phyloP scores from a whole-genome alignment of 306 rosid genomes.

The Benincasa hispida region DNA sequence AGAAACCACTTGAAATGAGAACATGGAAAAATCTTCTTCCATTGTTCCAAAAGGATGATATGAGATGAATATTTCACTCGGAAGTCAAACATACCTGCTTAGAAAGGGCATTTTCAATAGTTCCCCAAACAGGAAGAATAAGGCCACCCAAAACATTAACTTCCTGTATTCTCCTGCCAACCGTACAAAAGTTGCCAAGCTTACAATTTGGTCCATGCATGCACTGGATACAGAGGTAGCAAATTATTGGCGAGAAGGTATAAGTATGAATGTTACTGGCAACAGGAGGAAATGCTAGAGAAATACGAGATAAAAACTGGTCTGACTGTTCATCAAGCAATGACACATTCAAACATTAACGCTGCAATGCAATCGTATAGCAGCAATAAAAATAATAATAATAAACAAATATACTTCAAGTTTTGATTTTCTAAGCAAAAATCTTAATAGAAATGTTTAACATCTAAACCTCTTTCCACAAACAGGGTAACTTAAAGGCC shows the following conservation, averaged over 20 bases:
- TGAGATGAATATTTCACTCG: not conserved
- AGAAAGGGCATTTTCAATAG: constrained; percentile 84
- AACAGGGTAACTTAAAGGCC: not conserved
- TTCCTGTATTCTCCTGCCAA: constrained; percentile 95
- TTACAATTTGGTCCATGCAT: constrained; percentile 99
- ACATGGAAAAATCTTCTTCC: not conserved
- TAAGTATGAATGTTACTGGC: not conserved
- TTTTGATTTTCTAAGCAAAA: not conserved
- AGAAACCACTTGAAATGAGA: not conserved
- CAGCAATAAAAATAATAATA: not conserved
- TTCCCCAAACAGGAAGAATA: constrained; percentile 96
- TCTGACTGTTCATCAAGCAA: not conserved
- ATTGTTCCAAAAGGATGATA: not conserved
- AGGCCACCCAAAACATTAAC: constrained; percentile 94
- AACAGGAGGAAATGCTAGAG: not conserved
- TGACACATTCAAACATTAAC: not conserved
- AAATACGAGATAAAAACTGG: not conserved
- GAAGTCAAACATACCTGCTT: constrained; percentile 54
- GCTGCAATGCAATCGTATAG: not conserved
- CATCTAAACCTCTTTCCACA: not conserved
- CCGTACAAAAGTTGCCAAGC: constrained; percentile 76
- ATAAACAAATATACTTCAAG: not conserved
- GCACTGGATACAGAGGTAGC: constrained; percentile 47
- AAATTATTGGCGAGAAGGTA: constrained; percentile 7
- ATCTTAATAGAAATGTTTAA: not conserved